These are phyloP conservation scores for Phaffia australis DNA, from an alignment of 768 basidiomycete genomes.

Conservation along the genomic window DNA sequence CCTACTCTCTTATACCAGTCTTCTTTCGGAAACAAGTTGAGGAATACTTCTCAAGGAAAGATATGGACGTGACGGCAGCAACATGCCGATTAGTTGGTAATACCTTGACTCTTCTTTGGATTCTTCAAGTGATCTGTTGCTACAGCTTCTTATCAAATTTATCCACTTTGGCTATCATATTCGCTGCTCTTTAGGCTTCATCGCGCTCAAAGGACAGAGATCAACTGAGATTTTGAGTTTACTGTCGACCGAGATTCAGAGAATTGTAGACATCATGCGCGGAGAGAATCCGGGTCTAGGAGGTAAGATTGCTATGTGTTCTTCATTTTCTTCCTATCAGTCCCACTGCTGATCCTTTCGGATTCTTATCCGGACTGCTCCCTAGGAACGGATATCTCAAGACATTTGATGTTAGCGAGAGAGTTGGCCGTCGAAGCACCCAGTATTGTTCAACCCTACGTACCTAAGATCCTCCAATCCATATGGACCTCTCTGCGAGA, in stretches of 20 bases:
- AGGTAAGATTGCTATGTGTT: slow-evolving; percentile 43
- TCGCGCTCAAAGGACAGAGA: slow-evolving; percentile 10
- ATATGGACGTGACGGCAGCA: slow-evolving; percentile 20
- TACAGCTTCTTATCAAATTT: too few relatives aligned
- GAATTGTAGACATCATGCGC: slow-evolving; percentile 5
- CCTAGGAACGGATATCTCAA: slow-evolving; percentile 51
- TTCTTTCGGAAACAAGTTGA: slow-evolving; percentile 23
- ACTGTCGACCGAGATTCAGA: background rate
- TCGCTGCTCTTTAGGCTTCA: background rate
- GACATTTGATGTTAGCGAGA: slow-evolving; percentile 88
- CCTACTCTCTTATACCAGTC: background rate
- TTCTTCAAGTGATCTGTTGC: background rate
- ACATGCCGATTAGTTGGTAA: slow-evolving; percentile 21
- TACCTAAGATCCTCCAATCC: slow-evolving; percentile 78
- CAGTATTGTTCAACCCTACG: slow-evolving; percentile 75
- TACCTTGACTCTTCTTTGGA: background rate
- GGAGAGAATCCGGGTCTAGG: slow-evolving; percentile 4
- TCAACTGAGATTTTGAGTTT: slow-evolving; percentile 5
- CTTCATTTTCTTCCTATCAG: background rate
- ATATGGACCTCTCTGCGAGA: slow-evolving; percentile 85
- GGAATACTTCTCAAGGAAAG: slow-evolving; percentile 26
- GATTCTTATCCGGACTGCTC: slow-evolving; percentile 34
- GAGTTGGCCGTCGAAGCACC: slow-evolving; percentile 85
- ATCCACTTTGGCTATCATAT: background rate
- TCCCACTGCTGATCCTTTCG: background rate